These are phyloP conservation scores for Skeletonema grethae DNA, from an alignment of 108 stramenopile species.

Conservation along the genomic window DNA sequence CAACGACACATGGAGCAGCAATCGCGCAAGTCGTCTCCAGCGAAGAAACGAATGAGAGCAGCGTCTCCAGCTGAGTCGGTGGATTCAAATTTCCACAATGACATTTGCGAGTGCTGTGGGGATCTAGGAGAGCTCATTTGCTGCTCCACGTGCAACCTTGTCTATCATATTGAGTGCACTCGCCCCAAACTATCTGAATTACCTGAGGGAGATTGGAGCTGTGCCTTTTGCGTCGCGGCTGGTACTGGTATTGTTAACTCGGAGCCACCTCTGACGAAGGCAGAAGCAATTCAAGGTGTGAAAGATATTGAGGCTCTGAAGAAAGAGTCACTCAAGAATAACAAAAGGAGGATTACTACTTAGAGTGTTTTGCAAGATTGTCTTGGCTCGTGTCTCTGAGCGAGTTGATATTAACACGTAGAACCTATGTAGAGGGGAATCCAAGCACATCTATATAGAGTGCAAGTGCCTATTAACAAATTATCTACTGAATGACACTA, in stretches of 20 bases:
- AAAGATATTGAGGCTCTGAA: conserved; percentile 19
- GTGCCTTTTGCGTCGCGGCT: conserved; percentile 63
- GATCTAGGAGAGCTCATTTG: conserved; percentile 71
- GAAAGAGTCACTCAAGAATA: not conserved
- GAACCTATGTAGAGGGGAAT: not conserved
- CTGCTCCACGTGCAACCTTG: conserved; percentile 88
- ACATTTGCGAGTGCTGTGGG: conserved; percentile 60
- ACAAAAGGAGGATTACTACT: not conserved
- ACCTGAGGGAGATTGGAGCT: conserved; percentile 63
- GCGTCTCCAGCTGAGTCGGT: conserved; percentile 4
- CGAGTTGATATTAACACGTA: not conserved
- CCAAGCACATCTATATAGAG: not conserved
- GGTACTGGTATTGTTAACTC: conserved; percentile 33
- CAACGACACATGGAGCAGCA: not conserved
- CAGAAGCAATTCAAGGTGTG: conserved; percentile 3
- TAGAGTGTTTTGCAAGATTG: not conserved
- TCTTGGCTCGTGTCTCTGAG: not conserved
- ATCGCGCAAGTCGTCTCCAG: not conserved
- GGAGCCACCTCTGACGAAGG: not conserved
- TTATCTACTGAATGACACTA: not conserved
- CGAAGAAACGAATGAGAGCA: conserved; percentile 1
- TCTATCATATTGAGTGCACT: conserved; percentile 83
- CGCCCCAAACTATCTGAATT: conserved; percentile 62
- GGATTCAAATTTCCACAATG: conserved; percentile 44
- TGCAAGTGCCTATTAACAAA: not conserved